Base-by-base conservation (phyloP, 164 flowering plant species). In the Paratinospora sagittata region DNA sequence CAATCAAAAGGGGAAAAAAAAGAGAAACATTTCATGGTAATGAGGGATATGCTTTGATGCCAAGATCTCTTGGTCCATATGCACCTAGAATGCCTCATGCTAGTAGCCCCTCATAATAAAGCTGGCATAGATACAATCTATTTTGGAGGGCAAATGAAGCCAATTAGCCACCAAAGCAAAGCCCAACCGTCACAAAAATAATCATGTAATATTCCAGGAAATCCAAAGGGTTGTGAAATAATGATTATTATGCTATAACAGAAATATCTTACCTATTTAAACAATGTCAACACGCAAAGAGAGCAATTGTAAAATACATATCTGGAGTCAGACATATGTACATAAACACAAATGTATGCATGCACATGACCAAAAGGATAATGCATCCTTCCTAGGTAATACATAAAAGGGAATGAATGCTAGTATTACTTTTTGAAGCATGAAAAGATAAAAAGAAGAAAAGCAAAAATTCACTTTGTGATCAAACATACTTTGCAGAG, bases 401-500 rank as follows among this genome's bases (percentile, higher is more conserved):
- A 16, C 19, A n/a, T n/a, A n/a, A n/a, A 52, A 52, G 58, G 58
- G 16, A 52, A 52, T 52, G 14, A 16, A 21, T 52, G 58, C 19
- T 52, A 52, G 19, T 16, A 52, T 52, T 52, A 52, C 7, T 8
- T 52, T 10, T 52, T 52, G 10, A 8, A 16, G 19, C 58, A 52
- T 27, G 6, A 12, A 34, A 21, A 24, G 41, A 34, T 12, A 14
- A n/a, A 13, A 34, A 65, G 24, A 66, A 1, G 65, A 52, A 24
- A 24, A 52, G 9, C 9, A 30, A 49, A 37, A 70, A 16, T 21
- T 8, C 0, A 37, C 17, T n/a, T 27, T 30, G 23, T 65, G 55
- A 21, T n/a, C 10, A 17, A 11, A 37, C 82, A 76, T 88, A 94
- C 98, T 81, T 92, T 94, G 82, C 97, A 87, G 12, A 92, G 92